Evolutionary conservation across 352 stramenopile genomes (phyloP).

Genomic region (Globisporangium spinosum): DNA sequence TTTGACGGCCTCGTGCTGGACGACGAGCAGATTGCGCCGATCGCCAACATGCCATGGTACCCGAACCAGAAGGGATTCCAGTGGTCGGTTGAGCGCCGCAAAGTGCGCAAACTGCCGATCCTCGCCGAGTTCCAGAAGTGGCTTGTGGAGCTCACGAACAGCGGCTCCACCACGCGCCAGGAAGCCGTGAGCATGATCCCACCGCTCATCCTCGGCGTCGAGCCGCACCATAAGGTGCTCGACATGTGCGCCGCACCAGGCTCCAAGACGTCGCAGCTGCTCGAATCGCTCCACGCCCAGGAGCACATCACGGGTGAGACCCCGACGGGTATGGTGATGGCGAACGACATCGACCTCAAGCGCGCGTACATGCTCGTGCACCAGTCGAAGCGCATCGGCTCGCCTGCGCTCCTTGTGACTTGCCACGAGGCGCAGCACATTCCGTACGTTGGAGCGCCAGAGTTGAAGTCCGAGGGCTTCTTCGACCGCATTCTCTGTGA

Average conservation of each 20-base stretch:
- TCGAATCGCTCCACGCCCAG: slow-evolving; percentile 91
- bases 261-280: slow-evolving; percentile 98
- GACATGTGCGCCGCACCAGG: slow-evolving; percentile 98
- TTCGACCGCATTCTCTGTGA: slow-evolving; percentile 99
- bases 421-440: slow-evolving; percentile 96
- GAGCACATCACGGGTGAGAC: slow-evolving; percentile 75
- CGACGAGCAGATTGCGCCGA: slow-evolving; percentile 76
- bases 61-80: slow-evolving; percentile 86
- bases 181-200: slow-evolving; percentile 99
- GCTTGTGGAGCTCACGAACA: slow-evolving; percentile 93
- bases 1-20: slow-evolving; percentile 81
- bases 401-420: slow-evolving; percentile 93
- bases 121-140: slow-evolving; percentile 94
- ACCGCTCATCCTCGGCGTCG: slow-evolving; percentile 94
- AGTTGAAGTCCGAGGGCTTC: slow-evolving; percentile 58
- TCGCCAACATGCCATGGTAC: slow-evolving; percentile 88
- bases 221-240: slow-evolving; percentile 92
- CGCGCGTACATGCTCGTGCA: slow-evolving; percentile 98
- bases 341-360: slow-evolving; percentile 97
- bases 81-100: slow-evolving; percentile 84
- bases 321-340: slow-evolving; percentile 90
- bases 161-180: slow-evolving; percentile 95
- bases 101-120: slow-evolving; percentile 90
- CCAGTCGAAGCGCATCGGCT: slow-evolving; percentile 95
- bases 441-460: slow-evolving; percentile 81